Percentiles rank a stretch among this genome's conserved stretches.
Conservation (phyloP, 768 basidiomycete genomes). For the Chlorophyllum brunneum region DNA sequence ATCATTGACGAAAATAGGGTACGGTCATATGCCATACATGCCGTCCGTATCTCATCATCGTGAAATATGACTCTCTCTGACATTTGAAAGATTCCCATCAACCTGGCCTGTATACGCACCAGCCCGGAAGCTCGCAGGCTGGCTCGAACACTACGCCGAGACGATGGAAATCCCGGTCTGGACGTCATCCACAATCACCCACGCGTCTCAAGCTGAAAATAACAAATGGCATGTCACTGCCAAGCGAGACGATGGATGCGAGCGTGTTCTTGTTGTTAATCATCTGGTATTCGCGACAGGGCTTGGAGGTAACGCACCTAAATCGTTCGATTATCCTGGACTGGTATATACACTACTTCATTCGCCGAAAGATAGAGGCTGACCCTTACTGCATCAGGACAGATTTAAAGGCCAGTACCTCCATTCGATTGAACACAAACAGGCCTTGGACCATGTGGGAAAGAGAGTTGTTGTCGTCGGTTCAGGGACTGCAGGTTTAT, state of each 20-base stretch:
- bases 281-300: constrained; percentile 60
- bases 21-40: constrained; percentile 14
- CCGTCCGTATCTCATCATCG: constrained; percentile 13
- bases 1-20: constrained; percentile 26
- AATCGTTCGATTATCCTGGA: constrained; percentile 31
- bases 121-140: constrained; percentile 54
- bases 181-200: constrained; percentile 45
- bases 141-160: constrained; percentile 60
- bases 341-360: neutral
- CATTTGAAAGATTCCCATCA: constrained; percentile 42
- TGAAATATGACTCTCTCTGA: neutral
- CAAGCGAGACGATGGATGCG: neutral
- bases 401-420: constrained; percentile 45
- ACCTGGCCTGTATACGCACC: constrained; percentile 58
- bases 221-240: constrained; percentile 44
- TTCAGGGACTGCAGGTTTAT: constrained; percentile 51
- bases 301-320: constrained; percentile 39
- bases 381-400: constrained; percentile 8
- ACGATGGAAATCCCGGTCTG: constrained; percentile 60
- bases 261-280: constrained; percentile 36
- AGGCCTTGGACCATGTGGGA: constrained; percentile 44
- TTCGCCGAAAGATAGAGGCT: neutral
- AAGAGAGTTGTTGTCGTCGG: constrained; percentile 68
- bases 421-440: constrained; percentile 51
- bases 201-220: constrained; percentile 31